Base-by-base conservation (phyloP, 2,329 filamentous ascomycete genomes). In the Phialophora verrucosa region DNA sequence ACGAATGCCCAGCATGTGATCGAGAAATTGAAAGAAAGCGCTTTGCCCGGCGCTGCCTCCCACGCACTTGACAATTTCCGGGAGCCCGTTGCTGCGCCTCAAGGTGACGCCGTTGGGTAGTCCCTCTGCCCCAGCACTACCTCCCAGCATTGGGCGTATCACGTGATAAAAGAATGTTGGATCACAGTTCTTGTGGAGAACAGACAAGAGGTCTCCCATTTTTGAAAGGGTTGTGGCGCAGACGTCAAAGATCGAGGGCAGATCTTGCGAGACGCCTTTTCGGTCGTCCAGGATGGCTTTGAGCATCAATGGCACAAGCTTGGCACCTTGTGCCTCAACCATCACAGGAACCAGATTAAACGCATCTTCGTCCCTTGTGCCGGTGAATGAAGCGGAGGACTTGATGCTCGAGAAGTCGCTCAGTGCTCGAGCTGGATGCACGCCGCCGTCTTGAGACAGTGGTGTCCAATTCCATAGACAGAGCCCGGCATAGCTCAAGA, bases 21-120 rank as follows among this genome's bases (percentile, higher is more conserved):
- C 66, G 14, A 66, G 59, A 51, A 68, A 62, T 31, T 62, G 66
- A 42, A 68, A 66, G n/a, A 68, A 31, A 10, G 66, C n/a, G 20
- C 59, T 63, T 35, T 68, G 66, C 47, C 31, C 63, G n/a, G 63
- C 63, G 23, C 59, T 65, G n/a, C 57, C 66, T 14, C 66, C 66
- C 11, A 51, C 63, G 35, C 59, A 60, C 31, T 59, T 56, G 7
- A 62, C 49, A n/a, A 27, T n/a, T 10, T 63, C 31, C 10, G 20
- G 32, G 11, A 23, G 32, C 20, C 54, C 63, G 35, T 56, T 42
- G 17, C 54, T 49, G 27, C 63, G 42, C 27, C 55, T 17, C 27
- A 59, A 62, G 5, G 55, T 25, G 17, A 65, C 63, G 35, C 63
- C 63, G 25, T 59, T 7, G 1, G 63, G 58, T 1, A 65, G 51